Evolutionary conservation across 2,329 filamentous ascomycete genomes (phyloP).

Genomic region (Fusarium citri): DNA sequence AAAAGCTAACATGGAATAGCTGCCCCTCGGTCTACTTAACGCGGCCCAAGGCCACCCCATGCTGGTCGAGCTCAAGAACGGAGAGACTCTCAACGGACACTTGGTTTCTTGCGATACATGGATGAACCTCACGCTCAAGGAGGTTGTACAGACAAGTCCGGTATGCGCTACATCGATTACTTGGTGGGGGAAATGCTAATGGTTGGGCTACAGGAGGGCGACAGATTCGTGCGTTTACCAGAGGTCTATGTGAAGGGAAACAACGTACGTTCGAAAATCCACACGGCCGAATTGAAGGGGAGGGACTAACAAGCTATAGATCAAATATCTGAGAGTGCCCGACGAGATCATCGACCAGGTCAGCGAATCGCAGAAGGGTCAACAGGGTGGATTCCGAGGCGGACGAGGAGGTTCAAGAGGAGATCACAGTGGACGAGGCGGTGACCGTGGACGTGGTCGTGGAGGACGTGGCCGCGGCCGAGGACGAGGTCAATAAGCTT

Average conservation of each 20-base stretch:
- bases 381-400: slow-evolving; percentile 72
- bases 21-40: slow-evolving; percentile 85
- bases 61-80: slow-evolving; percentile 97
- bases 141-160: slow-evolving; percentile 95
- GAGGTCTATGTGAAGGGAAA: slow-evolving; percentile 98
- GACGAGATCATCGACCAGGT: slow-evolving; percentile 96
- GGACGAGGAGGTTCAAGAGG: slow-evolving; percentile 70
- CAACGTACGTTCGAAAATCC: slow-evolving; percentile 73
- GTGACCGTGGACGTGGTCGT: slow-evolving; percentile 56
- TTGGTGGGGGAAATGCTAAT: slow-evolving; percentile 26
- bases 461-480: slow-evolving; percentile 54
- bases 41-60: slow-evolving; percentile 98
- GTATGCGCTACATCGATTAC: slow-evolving; percentile 55
- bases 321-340: slow-evolving; percentile 96
- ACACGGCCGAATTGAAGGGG: not conserved
- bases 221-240: slow-evolving; percentile 90
- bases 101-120: slow-evolving; percentile 97
- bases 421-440: slow-evolving; percentile 67
- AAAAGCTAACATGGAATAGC: slow-evolving; percentile 56
- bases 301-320: slow-evolving; percentile 65
- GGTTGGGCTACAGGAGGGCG: slow-evolving; percentile 75
- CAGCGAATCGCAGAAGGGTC: slow-evolving; percentile 88
- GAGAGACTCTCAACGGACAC: slow-evolving; percentile 96
- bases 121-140: slow-evolving; percentile 99
- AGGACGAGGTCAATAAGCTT: slow-evolving; percentile 50